A percentile compares a stretch with the other conserved stretches of the same genome.
Conservation (phyloP, 345 rosid genomes). For the Aethionema arabicum region DNA sequence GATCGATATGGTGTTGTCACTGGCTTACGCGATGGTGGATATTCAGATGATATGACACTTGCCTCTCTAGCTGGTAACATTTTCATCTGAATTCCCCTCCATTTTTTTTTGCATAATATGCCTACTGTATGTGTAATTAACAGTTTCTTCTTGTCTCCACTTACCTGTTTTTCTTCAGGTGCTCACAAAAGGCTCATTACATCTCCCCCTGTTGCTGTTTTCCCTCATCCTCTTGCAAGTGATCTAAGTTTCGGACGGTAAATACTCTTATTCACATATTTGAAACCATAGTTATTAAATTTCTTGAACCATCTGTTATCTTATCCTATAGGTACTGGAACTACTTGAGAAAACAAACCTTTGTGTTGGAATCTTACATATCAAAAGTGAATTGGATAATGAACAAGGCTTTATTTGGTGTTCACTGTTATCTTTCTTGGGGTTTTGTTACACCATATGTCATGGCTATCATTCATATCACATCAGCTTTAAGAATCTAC, state of each 20-base stretch:
- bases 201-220: slow-evolving; percentile 98
- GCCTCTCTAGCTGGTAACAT: slow-evolving; percentile 88
- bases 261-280: slow-evolving; percentile 24
- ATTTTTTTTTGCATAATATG: neutral
- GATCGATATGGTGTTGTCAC: slow-evolving; percentile 89
- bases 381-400: slow-evolving; percentile 82
- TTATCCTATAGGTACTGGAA: slow-evolving; percentile 78
- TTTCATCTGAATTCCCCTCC: neutral
- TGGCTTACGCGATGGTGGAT: slow-evolving; percentile 96
- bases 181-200: slow-evolving; percentile 94
- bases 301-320: neutral
- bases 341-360: slow-evolving; percentile 98
- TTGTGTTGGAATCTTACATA: slow-evolving; percentile 92
- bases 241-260: slow-evolving; percentile 96
- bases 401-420: slow-evolving; percentile 83
- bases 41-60: slow-evolving; percentile 99
- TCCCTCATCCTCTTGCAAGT: slow-evolving; percentile 94
- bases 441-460: slow-evolving; percentile 84
- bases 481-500: slow-evolving; percentile 70
- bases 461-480: slow-evolving; percentile 78
- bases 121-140: slow-evolving; percentile 16
- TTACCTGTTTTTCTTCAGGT: slow-evolving; percentile 44
- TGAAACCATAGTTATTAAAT: neutral
- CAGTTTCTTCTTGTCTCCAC: slow-evolving; percentile 16
- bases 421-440: slow-evolving; percentile 97